phyloP scores from a whole-genome alignment of 2,329 filamentous ascomycete species.

The Penicillium sp. region DNA sequence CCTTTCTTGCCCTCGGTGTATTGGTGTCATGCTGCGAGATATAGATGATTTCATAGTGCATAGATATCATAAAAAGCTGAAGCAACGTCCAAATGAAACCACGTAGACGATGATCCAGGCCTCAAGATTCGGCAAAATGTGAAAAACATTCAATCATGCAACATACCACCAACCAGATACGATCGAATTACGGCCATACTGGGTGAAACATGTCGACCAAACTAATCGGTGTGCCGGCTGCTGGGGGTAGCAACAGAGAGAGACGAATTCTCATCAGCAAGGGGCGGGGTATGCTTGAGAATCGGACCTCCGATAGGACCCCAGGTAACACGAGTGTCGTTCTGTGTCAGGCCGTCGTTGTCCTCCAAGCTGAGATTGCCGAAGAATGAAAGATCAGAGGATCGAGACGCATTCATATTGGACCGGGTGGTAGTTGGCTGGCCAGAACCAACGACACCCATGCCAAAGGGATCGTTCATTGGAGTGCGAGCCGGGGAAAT shows the following conservation, averaged over 20 bases:
- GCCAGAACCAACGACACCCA: not conserved
- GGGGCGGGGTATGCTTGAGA: not conserved
- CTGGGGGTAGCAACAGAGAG: not conserved
- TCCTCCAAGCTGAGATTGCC: not conserved
- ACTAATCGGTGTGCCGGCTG: not conserved
- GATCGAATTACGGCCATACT: not conserved
- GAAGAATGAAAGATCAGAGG: not conserved
- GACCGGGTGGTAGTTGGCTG: not conserved
- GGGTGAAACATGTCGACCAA: not conserved
- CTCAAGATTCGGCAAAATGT: not conserved
- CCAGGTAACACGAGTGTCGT: not conserved
- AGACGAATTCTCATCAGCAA: not conserved
- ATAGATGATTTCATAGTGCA: not conserved
- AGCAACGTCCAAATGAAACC: not conserved
- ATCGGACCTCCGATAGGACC: slow-evolving; percentile 6
- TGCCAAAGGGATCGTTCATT: not conserved
- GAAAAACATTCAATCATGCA: not conserved
- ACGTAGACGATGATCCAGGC: not conserved
- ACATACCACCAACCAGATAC: not conserved
- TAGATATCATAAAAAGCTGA: not conserved
- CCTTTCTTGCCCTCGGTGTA: not conserved
- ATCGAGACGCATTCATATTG: not conserved
- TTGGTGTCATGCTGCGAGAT: not conserved
- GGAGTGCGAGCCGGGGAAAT: slow-evolving; percentile 17
- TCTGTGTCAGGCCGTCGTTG: not conserved